Base-by-base conservation (phyloP, 2,329 filamentous ascomycete genomes). In the Fusarium napiforme region DNA sequence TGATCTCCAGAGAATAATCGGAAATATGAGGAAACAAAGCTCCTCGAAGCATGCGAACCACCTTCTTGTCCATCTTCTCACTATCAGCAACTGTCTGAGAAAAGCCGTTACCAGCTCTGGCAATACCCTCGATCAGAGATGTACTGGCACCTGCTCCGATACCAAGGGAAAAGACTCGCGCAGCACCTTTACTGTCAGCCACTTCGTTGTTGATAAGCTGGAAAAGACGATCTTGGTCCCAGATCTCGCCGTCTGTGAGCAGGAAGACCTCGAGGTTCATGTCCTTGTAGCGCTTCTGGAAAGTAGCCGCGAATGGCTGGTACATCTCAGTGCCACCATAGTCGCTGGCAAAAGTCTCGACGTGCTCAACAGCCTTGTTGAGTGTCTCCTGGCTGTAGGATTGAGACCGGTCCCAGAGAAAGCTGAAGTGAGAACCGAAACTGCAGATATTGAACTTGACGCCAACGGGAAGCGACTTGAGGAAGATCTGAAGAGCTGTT, bases 11-110 rank as follows among this genome's bases (percentile, higher is more conserved):
- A 0, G 84, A 85, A 76, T 91, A 93, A 76, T 93, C 87, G 21
- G 82, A 86, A 49, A 93, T 84, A 70, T 93, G 91, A 0, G 91
- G 91, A 4, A 88, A 89, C 26, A 94, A 80, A 0, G 91, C 89
- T 0, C 88, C 92, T 77, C 93, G 93, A 64, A 95, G 83, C 92
- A 95, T 94, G 5, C 92, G 87, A 5, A 94, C 86, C 2, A 94
- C 86, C 78, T 92, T 93, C 71, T 83, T 87, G 74, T 92, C 89
- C 81, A 93, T 88, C 76, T 91, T 89, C 78, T 94, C 92, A 3
- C 87, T 82, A 11, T 88, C 81, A 3, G 84, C 84, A 0, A 94
- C 91, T 0, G 87, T 84, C 78, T 94, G 92, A 1, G 88, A 80
- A 67, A 91, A 90, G 6, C 89, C 89, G 26, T 86, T 86, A 4